Base-by-base conservation (phyloP, 2,329 filamentous ascomycete species). In the Drechslerella coelobrocha region DNA sequence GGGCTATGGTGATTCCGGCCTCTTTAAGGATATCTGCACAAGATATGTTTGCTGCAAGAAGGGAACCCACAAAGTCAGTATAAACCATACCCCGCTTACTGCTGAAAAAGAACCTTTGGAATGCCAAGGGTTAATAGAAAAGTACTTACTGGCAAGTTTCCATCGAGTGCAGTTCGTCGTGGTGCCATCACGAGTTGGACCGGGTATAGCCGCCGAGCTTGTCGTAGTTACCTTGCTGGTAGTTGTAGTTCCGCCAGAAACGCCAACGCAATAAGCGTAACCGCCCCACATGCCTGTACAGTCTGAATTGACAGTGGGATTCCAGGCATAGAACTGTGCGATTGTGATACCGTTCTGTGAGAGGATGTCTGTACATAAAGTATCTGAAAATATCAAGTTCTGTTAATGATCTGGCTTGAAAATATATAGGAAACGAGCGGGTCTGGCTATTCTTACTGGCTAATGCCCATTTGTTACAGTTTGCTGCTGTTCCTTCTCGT, bases 1-100 rank as follows among this genome's bases (percentile, higher is more conserved):
- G 52, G n/a, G 62, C 72, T 14, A 75, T 65, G 5, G 74, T 75
- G 21, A 75, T 62, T 8, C 57, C 51, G 9, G 68, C 61, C 17
- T 55, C 41, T 39, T 57, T 56, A 14, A 69, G 61, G n/a, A 74
- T 47, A 27, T 57, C 63, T 27, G 43, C 45, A 39, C 73, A 73
- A 29, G 59, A 65, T 41, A 61, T 63, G 1, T 54, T 54, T 5
- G 45, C 61, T 53, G 43, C 43, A 37, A 47, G 43, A 65, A 34
- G 14, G 12, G 34, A 31, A 47, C 6, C 6, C 50, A 47, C 45
- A 17, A 53, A 31, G 43, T 66, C 14, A 62, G 29, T 55, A 55
- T 34, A 7, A 53, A 50, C 34, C 19, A 50, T 39, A 19, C 50
- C 1, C 27, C 29, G 19, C 7, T 57, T 34, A 17, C 41, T 23